A percentile compares a stretch with the other conserved stretches of the same genome.
Conservation (phyloP, 306 rosid genomes). For the Mimosa pudica region DNA sequence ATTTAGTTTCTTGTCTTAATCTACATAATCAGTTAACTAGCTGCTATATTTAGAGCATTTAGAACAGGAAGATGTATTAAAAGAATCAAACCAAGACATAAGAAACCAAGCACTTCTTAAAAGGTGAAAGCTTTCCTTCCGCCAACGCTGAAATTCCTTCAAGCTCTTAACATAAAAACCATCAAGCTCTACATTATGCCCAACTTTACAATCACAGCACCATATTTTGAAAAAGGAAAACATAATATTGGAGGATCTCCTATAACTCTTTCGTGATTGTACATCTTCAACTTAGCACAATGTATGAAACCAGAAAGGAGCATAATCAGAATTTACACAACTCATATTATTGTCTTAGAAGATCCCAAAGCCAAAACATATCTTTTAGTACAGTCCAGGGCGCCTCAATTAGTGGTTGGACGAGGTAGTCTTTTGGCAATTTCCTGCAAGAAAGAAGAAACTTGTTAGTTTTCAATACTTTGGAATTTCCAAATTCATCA, state of each 20-base stretch:
- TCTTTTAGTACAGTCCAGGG: slow-evolving; percentile 16
- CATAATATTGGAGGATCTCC: slow-evolving; percentile 15
- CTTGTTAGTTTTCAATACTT: slow-evolving; percentile 20
- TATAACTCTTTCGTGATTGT: slow-evolving; percentile 27
- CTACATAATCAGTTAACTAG: neutral
- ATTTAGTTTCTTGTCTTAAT: too few relatives aligned
- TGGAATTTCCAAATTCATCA: slow-evolving; percentile 8
- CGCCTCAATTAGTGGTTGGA: slow-evolving; percentile 42
- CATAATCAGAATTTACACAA: slow-evolving; percentile 41
- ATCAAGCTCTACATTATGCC: neutral
- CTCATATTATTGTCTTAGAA: slow-evolving; percentile 27
- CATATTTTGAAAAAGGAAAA: neutral
- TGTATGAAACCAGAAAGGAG: slow-evolving; percentile 13
- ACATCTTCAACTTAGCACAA: slow-evolving; percentile 24
- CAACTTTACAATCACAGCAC: neutral
- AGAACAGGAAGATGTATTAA: too few relatives aligned
- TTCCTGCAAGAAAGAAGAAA: slow-evolving; percentile 40
- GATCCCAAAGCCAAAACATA: slow-evolving; percentile 37
- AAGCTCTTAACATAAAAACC: neutral
- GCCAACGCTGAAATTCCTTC: neutral
- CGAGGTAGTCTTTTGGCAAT: slow-evolving; percentile 61
- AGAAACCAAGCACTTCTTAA: neutral
- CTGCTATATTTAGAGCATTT: neutral
- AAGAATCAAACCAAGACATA: too few relatives aligned
- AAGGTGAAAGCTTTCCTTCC: too few relatives aligned